Conservation (phyloP, 2,329 filamentous ascomycete species). For the Pseudogymnoascus sp. region DNA sequence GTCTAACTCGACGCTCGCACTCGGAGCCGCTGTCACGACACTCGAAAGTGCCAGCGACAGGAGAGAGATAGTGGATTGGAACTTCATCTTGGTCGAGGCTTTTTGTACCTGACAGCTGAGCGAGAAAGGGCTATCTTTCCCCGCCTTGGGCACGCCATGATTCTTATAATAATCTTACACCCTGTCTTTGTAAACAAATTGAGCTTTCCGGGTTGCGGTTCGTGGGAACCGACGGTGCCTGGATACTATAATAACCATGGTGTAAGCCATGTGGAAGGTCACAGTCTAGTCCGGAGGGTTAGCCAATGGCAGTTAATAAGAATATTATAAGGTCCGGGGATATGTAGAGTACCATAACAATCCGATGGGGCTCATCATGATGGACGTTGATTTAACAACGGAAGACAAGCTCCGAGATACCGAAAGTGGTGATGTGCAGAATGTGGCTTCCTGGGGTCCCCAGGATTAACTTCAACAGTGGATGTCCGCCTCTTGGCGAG, state of each 20-base stretch:
- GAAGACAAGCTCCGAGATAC: background rate
- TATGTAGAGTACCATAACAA: background rate
- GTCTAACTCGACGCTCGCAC: conserved; percentile 8
- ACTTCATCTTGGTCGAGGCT: background rate
- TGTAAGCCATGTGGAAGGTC: background rate
- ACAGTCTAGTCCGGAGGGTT: background rate
- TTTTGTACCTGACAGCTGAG: background rate
- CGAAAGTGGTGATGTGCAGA: background rate
- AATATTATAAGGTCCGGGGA: background rate
- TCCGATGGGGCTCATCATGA: background rate
- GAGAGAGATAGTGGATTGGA: conserved; percentile 4
- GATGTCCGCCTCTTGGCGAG: background rate
- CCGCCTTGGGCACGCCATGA: background rate
- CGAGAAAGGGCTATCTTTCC: background rate
- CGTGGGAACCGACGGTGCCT: background rate
- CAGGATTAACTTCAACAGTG: background rate
- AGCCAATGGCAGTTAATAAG: background rate
- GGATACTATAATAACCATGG: background rate
- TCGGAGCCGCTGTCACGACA: background rate
- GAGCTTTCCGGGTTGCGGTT: conserved; percentile 2
- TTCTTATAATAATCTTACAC: background rate
- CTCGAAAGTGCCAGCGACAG: background rate
- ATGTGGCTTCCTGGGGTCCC: background rate
- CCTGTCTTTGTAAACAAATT: background rate
- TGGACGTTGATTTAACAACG: background rate